A percentile compares a stretch with the other conserved stretches of the same genome.
phyloP scores from a whole-genome alignment of 192 early-diverging fungal genomes.

The Gamsiella multidivaricata region DNA sequence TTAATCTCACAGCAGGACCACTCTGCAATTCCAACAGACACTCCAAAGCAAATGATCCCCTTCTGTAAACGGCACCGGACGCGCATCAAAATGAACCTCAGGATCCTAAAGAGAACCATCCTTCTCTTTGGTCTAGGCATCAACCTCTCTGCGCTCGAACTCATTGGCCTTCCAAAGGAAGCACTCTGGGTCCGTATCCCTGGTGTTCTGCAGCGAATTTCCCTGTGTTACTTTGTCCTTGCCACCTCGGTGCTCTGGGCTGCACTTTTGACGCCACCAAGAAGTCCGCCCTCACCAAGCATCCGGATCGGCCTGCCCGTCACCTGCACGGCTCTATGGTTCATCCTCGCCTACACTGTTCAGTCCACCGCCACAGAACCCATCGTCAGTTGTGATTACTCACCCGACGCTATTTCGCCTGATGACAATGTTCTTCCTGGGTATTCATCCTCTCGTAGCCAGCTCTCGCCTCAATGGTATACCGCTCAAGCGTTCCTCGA shows the following conservation, averaged over 20 bases:
- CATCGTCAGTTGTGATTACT: conserved; percentile 4
- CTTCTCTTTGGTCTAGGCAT: conserved; percentile 53
- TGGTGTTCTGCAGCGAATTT: conserved; percentile 62
- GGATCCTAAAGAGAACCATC: conserved; percentile 39
- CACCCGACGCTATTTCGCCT: not conserved
- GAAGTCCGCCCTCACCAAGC: conserved; percentile 1
- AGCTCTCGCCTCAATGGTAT: conserved; percentile 53
- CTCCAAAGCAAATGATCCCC: no score
- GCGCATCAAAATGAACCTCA: not conserved
- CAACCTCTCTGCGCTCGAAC: conserved; percentile 26
- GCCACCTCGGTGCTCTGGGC: conserved; percentile 33
- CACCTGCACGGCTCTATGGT: conserved; percentile 29
- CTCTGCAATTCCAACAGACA: not conserved
- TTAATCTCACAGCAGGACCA: not conserved
- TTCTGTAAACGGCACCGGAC: not conserved
- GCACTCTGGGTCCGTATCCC: conserved; percentile 23
- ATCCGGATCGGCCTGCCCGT: conserved; percentile 5
- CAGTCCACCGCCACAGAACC: conserved; percentile 35
- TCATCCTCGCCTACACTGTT: conserved; percentile 22
- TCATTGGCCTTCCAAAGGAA: conserved; percentile 4
- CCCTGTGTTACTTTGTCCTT: conserved; percentile 55
- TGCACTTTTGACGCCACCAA: conserved; percentile 16
- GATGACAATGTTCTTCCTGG: not conserved
- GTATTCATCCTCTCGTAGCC: not conserved
- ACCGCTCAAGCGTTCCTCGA: conserved; percentile 62